Evolutionary conservation across 1,284 basidiomycete species (phyloP).

Genomic region (Trichosporon inkin): DNA sequence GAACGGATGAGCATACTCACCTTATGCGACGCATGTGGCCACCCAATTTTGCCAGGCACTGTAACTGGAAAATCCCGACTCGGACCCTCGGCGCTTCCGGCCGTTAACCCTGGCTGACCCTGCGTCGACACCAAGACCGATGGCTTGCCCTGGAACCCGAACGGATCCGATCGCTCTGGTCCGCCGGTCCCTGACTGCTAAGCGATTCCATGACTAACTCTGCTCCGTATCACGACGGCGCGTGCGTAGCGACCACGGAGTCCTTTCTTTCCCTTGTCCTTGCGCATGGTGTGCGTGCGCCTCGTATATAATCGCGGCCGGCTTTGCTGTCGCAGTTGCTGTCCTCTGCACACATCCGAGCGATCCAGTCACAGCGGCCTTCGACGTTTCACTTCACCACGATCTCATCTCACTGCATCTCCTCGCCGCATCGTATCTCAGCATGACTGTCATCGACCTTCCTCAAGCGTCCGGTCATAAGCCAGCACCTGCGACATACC

Average conservation of each 20-base stretch:
- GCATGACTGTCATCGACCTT: conserved; percentile 4
- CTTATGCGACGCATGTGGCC: too few species aligned
- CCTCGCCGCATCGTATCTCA: neutral
- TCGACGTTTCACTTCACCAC: neutral
- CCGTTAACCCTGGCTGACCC: neutral
- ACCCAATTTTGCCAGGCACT: neutral
- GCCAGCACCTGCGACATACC: neutral
- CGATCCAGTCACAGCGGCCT: neutral
- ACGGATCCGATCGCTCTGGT: conserved; percentile 3
- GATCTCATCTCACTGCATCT: too few species aligned
- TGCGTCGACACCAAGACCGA: neutral
- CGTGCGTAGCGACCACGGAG: too few species aligned
- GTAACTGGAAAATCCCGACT: neutral
- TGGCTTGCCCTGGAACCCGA: conserved; percentile 9
- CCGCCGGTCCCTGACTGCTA: neutral
- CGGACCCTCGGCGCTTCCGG: neutral
- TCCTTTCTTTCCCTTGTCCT: too few species aligned
- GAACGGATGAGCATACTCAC: too few species aligned
- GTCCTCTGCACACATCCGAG: neutral
- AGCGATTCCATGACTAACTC: too few species aligned
- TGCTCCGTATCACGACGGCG: too few species aligned
- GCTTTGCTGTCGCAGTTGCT: neutral
- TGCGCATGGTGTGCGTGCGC: too few species aligned
- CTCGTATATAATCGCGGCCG: too few species aligned
- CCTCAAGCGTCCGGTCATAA: neutral